Conservation (phyloP, 257 asterid species). For the Oldenlandia corymbosa region DNA sequence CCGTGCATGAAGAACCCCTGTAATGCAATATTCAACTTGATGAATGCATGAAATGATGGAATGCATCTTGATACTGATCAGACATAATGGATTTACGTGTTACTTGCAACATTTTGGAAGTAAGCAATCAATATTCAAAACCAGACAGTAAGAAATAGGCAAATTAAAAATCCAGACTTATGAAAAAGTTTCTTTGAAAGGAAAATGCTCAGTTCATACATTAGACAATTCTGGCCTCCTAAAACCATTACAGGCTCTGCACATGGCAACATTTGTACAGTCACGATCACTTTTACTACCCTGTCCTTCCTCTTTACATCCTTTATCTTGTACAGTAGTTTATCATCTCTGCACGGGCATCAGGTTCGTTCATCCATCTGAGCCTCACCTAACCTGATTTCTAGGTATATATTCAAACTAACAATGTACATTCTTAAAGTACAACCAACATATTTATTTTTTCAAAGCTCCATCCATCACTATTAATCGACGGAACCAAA, state of each 20-base stretch:
- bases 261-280: conserved; percentile 30
- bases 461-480: conserved; percentile 22
- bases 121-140: neutral
- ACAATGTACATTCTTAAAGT: conserved; percentile 46
- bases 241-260: conserved; percentile 25
- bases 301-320: conserved; percentile 33
- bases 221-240: conserved; percentile 7
- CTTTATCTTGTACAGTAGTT: conserved; percentile 37
- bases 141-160: neutral
- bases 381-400: conserved; percentile 39
- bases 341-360: conserved; percentile 37
- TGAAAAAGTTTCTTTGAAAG: conserved; percentile 2
- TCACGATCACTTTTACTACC: conserved; percentile 20
- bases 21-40: too few species aligned
- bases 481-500: conserved; percentile 24
- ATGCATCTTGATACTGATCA: too few species aligned
- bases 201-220: conserved; percentile 23
- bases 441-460: conserved; percentile 40
- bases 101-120: too few species aligned
- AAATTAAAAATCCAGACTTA: neutral
- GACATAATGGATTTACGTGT: too few species aligned
- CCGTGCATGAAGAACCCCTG: too few species aligned
- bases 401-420: conserved; percentile 42
- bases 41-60: too few species aligned
- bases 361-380: conserved; percentile 33